Base-by-base conservation (phyloP, 2,329 filamentous ascomycete genomes). In the Ceratocystis cacaofunesta region DNA sequence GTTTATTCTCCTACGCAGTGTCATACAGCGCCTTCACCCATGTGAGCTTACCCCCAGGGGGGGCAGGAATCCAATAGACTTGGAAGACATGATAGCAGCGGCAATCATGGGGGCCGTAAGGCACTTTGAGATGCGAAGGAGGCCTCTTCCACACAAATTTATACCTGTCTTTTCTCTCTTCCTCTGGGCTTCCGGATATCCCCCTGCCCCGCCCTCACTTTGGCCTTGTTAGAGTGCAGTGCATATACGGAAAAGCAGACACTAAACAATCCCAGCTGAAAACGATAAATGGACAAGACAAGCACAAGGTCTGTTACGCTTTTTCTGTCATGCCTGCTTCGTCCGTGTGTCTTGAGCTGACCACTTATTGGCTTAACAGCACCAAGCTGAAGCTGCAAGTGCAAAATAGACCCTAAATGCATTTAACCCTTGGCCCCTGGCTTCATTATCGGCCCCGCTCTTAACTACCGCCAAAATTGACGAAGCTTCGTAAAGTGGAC, bases 361-460 rank as follows among this genome's bases (percentile, higher is more conserved):
- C 50, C 50, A 55, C 19, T 55, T 30, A 55, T 28, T 55, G 19
- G 48, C 19, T 15, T 1, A 50, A 12, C 48, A 52, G 48, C 22
- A 52, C n/a, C 17, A 17, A 57, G 28, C 28, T 57, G 25, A 28
- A 57, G 8, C 25, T 22, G 22, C 52, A 32, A 25, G 5, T 17
- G 17, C 52, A 1, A 12, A 7, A 5, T 15, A 46, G 41, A 62
- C 61, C 61, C 61, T 62, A 62, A 6, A 2, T 28, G 5, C 28
- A 30, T 5, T 48, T 62, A 62, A 62, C 61, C 61, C 61, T 62
- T 12, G 17, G 17, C 12, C 36, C 36, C 36, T 41, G 2, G 22
- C n/a, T 46, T 22, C 25, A 25, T 46, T 12, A 62, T n/a, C 22
- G 41, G 41, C 61, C 61, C 61, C 61, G 61, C 61, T 62, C 61